Conservation (phyloP, 2,329 filamentous ascomycete genomes). For the Teratosphaeria nubilosa region DNA sequence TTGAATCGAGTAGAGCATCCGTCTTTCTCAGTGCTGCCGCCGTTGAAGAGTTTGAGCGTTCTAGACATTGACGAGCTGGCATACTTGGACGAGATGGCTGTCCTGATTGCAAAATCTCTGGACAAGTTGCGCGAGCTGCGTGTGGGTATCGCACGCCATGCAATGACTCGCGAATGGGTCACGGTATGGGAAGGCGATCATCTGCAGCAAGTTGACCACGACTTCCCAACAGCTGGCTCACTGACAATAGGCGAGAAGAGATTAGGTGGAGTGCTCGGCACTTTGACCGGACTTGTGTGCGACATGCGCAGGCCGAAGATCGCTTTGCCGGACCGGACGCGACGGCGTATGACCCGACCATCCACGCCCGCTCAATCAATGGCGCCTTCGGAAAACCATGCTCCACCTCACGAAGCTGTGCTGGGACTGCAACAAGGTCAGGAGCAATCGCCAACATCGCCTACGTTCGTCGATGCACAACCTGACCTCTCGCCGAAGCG, state of each 20-base stretch:
- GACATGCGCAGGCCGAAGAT: constrained; percentile 38
- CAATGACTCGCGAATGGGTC: constrained; percentile 45
- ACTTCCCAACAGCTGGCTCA: constrained; percentile 40
- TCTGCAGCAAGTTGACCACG: constrained; percentile 55
- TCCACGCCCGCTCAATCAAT: neutral
- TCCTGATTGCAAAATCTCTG: constrained; percentile 62
- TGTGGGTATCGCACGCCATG: constrained; percentile 56
- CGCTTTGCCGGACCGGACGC: constrained; percentile 13
- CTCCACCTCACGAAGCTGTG: neutral
- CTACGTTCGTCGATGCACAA: neutral
- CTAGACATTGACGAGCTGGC: constrained; percentile 74
- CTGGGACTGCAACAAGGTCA: neutral
- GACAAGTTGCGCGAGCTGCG: constrained; percentile 58
- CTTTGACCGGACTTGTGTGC: constrained; percentile 57
- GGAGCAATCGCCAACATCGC: neutral
- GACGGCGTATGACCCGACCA: neutral
- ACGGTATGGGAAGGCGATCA: constrained; percentile 52
- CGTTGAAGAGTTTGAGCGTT: constrained; percentile 64
- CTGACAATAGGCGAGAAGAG: constrained; percentile 50
- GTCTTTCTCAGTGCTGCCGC: constrained; percentile 67
- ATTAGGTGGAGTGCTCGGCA: constrained; percentile 58
- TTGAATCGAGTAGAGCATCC: constrained; percentile 60
- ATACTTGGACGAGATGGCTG: constrained; percentile 73
- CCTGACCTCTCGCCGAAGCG: neutral
- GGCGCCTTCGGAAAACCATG: too few species aligned